Base-by-base conservation (phyloP, 768 basidiomycete species). In the Tubosaeta brunneosetosa region DNA sequence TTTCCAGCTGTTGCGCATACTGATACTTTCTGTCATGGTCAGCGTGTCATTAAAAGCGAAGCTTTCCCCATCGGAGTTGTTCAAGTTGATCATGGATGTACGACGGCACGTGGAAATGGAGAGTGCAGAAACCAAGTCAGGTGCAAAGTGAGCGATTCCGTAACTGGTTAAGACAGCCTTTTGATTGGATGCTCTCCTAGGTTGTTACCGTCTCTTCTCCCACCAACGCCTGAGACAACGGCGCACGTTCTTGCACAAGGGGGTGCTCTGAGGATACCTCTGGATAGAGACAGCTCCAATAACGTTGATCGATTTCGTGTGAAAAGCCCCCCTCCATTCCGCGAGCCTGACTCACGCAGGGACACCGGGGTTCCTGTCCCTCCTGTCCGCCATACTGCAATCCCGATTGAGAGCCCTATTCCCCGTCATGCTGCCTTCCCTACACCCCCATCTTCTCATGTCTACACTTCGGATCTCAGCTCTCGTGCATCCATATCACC, bases 21-120 rank as follows among this genome's bases (percentile, higher is more conserved):
- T 66, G 50, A 66, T 37, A 1, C 29, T 12, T 47, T 46, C 4
- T 46, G 19, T 53, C 7, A 5, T 33, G 42, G 22, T 7, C 58
- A 94, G 93, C 2, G 85, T 95, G n/a, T 87, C 89, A 0, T 70
- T 95, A 14, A 94, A 94, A 68, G 75, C 78, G 3, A 86, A 85
- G 59, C 72, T 94, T n/a, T 77, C 82, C 1, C 67, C 78, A 0
- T 75, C 78, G 26, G 93, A 94, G 59, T 70, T 94, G 13, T 81
- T 84, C 58, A 69, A 79, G 9, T 75, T 91, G 0, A 68, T 95
- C 13, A 73, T 75, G 51, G 88, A 93, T 53, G 85, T 94, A 14
- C 78, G 94, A 19, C 73, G 84, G 50, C 74, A 85, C 8, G 84
- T 95, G 8, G 93, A 95, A 63, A 79, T 79, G 57, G 85, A 86